phyloP scores from a whole-genome alignment of 1,284 basidiomycete genomes.

The Ganoderma meredithae region DNA sequence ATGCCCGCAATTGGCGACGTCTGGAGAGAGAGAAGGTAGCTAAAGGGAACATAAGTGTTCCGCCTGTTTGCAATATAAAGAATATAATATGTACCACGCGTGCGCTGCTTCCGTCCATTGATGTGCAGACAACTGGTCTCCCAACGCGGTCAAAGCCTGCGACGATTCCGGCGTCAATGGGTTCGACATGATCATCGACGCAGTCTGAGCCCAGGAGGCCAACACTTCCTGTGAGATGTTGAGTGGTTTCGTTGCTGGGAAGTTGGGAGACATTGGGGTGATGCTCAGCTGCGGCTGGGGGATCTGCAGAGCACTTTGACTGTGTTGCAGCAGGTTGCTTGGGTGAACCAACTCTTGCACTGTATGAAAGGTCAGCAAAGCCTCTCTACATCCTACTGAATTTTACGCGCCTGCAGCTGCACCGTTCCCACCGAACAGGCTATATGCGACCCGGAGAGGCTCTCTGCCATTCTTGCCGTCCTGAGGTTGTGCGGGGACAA shows the following conservation, averaged over 20 bases:
- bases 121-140: constrained; percentile 80
- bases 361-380: constrained; percentile 39
- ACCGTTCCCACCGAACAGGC: constrained; percentile 87
- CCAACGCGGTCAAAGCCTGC: constrained; percentile 86
- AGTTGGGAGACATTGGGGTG: constrained; percentile 74
- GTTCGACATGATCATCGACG: constrained; percentile 85
- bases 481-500: constrained; percentile 49
- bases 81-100: constrained; percentile 69
- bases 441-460: constrained; percentile 84
- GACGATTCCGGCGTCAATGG: constrained; percentile 70
- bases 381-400: not conserved
- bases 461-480: constrained; percentile 62
- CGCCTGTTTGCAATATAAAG: constrained; percentile 4
- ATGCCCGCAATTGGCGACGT: constrained; percentile 80
- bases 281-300: constrained; percentile 49
- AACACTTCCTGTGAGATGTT: constrained; percentile 66
- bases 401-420: constrained; percentile 69
- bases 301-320: constrained; percentile 46
- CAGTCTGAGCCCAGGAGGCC: constrained; percentile 86
- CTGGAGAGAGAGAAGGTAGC: constrained; percentile 89
- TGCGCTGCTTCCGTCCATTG: constrained; percentile 90
- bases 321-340: constrained; percentile 53
- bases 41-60: constrained; percentile 43
- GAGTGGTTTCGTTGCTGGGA: constrained; percentile 51
- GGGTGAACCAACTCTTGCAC: constrained; percentile 82